A percentile compares a stretch with the other conserved stretches of the same genome.
phyloP scores from a whole-genome alignment of 176 grass and related monocot genomes.

The Themeda triandra region DNA sequence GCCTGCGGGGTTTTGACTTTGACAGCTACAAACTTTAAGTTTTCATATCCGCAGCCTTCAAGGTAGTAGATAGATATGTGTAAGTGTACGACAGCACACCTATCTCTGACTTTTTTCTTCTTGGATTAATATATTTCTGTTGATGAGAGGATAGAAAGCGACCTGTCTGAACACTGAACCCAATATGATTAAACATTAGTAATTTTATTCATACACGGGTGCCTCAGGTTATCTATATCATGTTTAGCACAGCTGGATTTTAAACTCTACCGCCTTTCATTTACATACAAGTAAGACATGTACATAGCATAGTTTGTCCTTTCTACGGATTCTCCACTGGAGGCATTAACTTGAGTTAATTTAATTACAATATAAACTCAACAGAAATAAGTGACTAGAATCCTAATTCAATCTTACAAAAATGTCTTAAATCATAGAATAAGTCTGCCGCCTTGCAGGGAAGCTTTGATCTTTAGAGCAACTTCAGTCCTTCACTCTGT shows the following conservation, averaged over 20 bases:
- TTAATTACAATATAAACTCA: neutral
- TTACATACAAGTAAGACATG: neutral
- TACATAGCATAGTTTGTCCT: slow-evolving; percentile 5
- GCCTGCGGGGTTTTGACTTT: neutral
- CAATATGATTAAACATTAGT: neutral
- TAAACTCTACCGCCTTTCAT: neutral
- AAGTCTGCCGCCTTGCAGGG: neutral
- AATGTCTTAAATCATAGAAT: slow-evolving; percentile 15
- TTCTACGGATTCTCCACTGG: slow-evolving; percentile 16
- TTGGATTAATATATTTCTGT: neutral
- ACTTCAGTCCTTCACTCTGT: neutral
- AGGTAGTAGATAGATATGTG: slow-evolving; percentile 7
- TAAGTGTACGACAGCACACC: neutral
- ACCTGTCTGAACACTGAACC: neutral
- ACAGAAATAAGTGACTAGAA: slow-evolving; percentile 4
- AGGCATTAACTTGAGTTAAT: slow-evolving; percentile 19
- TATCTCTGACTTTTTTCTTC: neutral
- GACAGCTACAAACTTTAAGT: neutral
- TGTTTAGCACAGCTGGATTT: neutral
- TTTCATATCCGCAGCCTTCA: neutral
- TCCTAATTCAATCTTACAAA: slow-evolving; percentile 24
- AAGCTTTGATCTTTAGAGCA: slow-evolving; percentile 24
- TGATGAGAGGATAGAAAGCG: neutral
- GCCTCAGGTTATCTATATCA: neutral
- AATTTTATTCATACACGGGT: neutral